phyloP scores from a whole-genome alignment of 352 stramenopile species.

The Globisporangium cystogenes region DNA sequence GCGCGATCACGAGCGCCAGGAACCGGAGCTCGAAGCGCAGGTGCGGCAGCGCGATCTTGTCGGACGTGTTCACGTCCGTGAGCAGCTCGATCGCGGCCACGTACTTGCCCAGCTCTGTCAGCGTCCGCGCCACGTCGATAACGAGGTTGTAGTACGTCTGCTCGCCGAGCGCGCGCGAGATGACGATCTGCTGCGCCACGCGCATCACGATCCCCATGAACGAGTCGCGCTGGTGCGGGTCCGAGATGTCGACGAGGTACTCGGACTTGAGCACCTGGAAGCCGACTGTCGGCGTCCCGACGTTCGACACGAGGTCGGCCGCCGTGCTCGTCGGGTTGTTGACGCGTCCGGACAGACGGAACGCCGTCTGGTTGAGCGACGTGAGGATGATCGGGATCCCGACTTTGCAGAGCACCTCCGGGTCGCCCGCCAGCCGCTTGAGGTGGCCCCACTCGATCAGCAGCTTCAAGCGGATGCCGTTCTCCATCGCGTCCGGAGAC shows the following conservation, averaged over 20 bases:
- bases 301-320: slow-evolving; percentile 49
- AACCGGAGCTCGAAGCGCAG: slow-evolving; percentile 80
- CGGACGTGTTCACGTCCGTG: slow-evolving; percentile 82
- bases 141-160: slow-evolving; percentile 74
- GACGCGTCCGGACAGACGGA: slow-evolving; percentile 58
- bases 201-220: slow-evolving; percentile 85
- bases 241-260: slow-evolving; percentile 79
- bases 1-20: slow-evolving; percentile 72
- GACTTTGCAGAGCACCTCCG: slow-evolving; percentile 76
- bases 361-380: slow-evolving; percentile 73
- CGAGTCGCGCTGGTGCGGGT: slow-evolving; percentile 63
- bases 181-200: slow-evolving; percentile 76
- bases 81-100: slow-evolving; percentile 80
- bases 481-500: slow-evolving; percentile 84
- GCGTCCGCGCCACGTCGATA: slow-evolving; percentile 71
- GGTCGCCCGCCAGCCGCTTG: slow-evolving; percentile 59
- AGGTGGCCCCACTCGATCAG: slow-evolving; percentile 76
- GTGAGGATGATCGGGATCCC: slow-evolving; percentile 81
- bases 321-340: slow-evolving; percentile 48
- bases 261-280: slow-evolving; percentile 80
- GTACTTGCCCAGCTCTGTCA: slow-evolving; percentile 79
- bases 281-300: slow-evolving; percentile 55
- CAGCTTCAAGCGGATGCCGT: slow-evolving; percentile 71
- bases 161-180: slow-evolving; percentile 64
- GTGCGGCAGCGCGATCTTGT: slow-evolving; percentile 71